Evolutionary conservation across 1,284 basidiomycete genomes (phyloP).

Genomic region (Mycena citricolor): DNA sequence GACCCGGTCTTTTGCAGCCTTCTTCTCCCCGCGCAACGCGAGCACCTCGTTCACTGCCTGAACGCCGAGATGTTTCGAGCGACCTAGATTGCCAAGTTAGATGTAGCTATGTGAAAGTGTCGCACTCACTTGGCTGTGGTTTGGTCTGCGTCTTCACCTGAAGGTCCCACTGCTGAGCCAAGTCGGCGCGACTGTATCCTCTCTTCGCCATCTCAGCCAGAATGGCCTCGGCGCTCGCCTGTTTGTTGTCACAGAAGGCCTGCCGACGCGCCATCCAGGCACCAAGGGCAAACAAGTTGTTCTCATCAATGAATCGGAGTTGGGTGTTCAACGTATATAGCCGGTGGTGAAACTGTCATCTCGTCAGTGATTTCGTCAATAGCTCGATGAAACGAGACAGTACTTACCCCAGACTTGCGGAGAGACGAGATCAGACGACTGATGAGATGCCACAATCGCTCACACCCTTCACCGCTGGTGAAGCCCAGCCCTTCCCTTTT

Average conservation of each 20-base stretch:
- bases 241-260: not conserved
- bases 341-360: constrained; percentile 7
- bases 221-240: not conserved
- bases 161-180: not conserved
- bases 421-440: constrained; percentile 21
- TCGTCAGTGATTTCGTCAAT: not conserved
- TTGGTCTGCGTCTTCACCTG: not conserved
- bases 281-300: not conserved
- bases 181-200: no score
- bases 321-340: constrained; percentile 10
- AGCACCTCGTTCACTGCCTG: no score
- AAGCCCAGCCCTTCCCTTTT: constrained; percentile 25
- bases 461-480: constrained; percentile 31
- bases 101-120: no score
- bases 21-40: no score
- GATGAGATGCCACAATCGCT: constrained; percentile 28
- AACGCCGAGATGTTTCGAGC: no score
- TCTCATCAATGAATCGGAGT: constrained; percentile 3
- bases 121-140: no score
- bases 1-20: no score
- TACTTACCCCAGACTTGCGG: constrained; percentile 23
- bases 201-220: not conserved
- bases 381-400: not conserved
- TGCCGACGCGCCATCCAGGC: constrained; percentile 1
- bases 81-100: no score